Evolutionary conservation across 169 alveolate genomes (phyloP), one percentile per base, ranked within the genome.

Genomic region (Plasmodium inui): DNA sequence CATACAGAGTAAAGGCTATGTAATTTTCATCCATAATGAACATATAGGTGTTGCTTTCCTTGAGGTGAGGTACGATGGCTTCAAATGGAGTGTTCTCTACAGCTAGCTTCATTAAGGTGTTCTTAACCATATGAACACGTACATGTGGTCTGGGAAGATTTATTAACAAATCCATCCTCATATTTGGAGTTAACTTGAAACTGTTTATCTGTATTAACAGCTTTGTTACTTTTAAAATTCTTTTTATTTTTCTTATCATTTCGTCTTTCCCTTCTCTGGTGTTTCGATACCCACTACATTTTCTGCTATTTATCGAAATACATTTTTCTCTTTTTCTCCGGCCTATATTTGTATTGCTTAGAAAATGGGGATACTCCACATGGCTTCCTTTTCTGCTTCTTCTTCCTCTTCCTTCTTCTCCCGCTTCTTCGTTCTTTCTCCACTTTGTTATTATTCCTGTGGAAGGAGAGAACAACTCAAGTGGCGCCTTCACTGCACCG

Each of bases 101-200:
- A 9, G 94, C 44, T 26, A 89, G 30, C 50, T 89, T 78, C 94
- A 89, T 89, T 34, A 89, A 79, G 0, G 94, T 89, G 22, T 89
- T 89, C 71, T 89, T 89, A 26, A 89, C 94, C 94, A 89, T 89
- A 89, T 89, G 94, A 71, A 89, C 82, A 79, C 94, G 94, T 78
- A 89, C 89, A 89, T 89, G 94, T 44, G 94, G 94, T 89, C 94
- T 89, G 28, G 94, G 94, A 72, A 89, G 37, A 67, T 89, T 78
- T 61, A 89, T 89, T n/a, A 89, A 50, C 39, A 80, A 57, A 39
- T 89, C 94, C 94, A 89, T 89, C 53, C 94, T 79, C 73, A 89
- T 67, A 61, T 89, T 89, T 67, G 94, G 94, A 34, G 94, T 79
- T 80, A 89, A 61, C 28, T 89, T 89, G 82, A 89, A 89, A 61